phyloP scores from a whole-genome alignment of 2,329 filamentous ascomycete genomes.

The Ambrosiella cleistominuta region DNA sequence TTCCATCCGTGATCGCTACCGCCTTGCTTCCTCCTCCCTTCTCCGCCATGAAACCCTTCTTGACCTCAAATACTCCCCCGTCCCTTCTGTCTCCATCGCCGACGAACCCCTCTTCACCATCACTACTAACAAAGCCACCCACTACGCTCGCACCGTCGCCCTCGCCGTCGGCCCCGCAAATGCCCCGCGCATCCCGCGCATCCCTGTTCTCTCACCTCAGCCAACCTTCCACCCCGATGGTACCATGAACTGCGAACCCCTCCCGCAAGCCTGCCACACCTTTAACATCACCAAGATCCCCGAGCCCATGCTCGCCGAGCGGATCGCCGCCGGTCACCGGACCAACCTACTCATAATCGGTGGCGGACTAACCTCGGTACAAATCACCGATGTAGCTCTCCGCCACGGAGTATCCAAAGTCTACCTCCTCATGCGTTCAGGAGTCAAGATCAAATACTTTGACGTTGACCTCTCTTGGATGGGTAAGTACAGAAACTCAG shows the following conservation, averaged over 20 bases:
- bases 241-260: background rate
- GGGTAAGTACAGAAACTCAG: constrained; percentile 62
- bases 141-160: constrained; percentile 46
- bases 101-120: constrained; percentile 47
- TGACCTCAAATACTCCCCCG: constrained; percentile 41
- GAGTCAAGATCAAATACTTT: constrained; percentile 50
- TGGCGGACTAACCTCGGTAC: background rate
- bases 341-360: background rate
- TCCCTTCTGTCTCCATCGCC: constrained; percentile 23
- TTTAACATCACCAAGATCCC: background rate
- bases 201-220: background rate
- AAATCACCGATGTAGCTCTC: background rate
- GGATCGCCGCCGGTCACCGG: background rate
- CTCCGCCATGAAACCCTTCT: constrained; percentile 42
- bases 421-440: constrained; percentile 40
- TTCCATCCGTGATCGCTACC: constrained; percentile 38
- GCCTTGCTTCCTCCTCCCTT: constrained; percentile 24
- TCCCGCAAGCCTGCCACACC: background rate
- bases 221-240: background rate
- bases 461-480: constrained; percentile 65
- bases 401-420: background rate
- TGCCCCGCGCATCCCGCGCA: constrained; percentile 24
- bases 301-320: background rate
- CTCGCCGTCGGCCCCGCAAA: constrained; percentile 55
- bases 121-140: constrained; percentile 33